Conservation (phyloP, 2,329 filamentous ascomycete genomes). For the Penicillium thymicola region DNA sequence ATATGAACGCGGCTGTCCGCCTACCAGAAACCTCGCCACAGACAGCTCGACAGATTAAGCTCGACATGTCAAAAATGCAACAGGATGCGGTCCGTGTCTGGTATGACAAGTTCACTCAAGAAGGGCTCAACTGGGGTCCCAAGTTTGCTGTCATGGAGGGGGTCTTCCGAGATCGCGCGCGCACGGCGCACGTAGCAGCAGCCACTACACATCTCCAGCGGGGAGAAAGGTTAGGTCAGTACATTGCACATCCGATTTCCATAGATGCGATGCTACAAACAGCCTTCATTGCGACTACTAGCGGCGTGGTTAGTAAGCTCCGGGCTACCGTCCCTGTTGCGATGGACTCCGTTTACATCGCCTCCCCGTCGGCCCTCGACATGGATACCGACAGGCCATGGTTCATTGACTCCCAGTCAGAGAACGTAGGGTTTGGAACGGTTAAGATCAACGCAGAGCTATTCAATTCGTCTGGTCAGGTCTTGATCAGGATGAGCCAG, state of each 20-base stretch:
- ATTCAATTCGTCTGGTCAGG: background rate
- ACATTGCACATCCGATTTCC: background rate
- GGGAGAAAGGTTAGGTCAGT: background rate
- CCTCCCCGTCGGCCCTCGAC: background rate
- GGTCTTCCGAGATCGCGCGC: background rate
- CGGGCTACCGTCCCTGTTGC: background rate
- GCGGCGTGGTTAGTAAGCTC: background rate
- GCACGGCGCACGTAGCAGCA: background rate
- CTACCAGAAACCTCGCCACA: background rate
- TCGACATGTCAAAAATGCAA: background rate
- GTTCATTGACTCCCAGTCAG: background rate
- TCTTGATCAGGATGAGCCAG: background rate
- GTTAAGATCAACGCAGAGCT: background rate
- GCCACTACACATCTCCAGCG: background rate
- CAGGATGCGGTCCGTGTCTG: background rate
- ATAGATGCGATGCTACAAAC: background rate
- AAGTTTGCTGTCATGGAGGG: background rate
- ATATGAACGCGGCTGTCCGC: background rate
- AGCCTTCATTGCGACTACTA: background rate
- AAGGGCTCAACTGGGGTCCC: slow-evolving; percentile 8
- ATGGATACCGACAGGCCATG: background rate
- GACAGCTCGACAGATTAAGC: background rate
- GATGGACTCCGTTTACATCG: background rate
- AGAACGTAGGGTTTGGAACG: background rate
- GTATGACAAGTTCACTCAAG: slow-evolving; percentile 4